Evolutionary conservation across 2,329 filamentous ascomycete species (phyloP), one percentile per base, ranked within the genome.

Genomic region (Colletotrichum costaricense): DNA sequence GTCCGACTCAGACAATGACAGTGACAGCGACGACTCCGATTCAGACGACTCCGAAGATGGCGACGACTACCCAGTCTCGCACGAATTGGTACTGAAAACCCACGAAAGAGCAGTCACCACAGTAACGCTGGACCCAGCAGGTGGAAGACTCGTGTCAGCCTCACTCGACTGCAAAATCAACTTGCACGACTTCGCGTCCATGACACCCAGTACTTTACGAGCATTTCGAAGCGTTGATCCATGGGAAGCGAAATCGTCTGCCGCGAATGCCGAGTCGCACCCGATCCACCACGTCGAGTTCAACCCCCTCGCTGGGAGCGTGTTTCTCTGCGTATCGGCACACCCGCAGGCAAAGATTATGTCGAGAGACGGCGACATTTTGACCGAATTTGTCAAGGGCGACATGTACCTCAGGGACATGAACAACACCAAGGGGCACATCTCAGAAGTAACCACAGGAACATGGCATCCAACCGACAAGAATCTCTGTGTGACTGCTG

Each of bases 371-470:
- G 97, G 97, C 52, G 94, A 97, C 57, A 88, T 93, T 8, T 78
- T 97, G 62, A 93, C 93, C 1, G 95, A 98, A 79, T 98, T 98
- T 76, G 93, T 95, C 77, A 99, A 99, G 84, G 97, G 97, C 58
- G 97, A 99, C 81, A 98, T 98, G 95, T 99, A 99, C 79, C 85
- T 99, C 76, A 90, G 96, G 67, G 97, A 99, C 81, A 97, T 98
- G 93, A 91, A 98, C 83, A 95, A 98, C 81, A 99, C 97, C 5
- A 98, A 98, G 81, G 97, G 97, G 1, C 97, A 99, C 83, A 92
- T 98, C 65, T 95, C 95, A 4, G 97, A 98, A 82, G 90, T 98
- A 54, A 95, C 95, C 4, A 93, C 93, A 26, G 96, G 94, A 26
- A 93, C 93, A 52, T 99, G 97, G 97, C 94, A 96, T 82, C 97